Conservation (phyloP, 1,284 basidiomycete genomes). For the Cutaneotrichosporon spelunceum region DNA sequence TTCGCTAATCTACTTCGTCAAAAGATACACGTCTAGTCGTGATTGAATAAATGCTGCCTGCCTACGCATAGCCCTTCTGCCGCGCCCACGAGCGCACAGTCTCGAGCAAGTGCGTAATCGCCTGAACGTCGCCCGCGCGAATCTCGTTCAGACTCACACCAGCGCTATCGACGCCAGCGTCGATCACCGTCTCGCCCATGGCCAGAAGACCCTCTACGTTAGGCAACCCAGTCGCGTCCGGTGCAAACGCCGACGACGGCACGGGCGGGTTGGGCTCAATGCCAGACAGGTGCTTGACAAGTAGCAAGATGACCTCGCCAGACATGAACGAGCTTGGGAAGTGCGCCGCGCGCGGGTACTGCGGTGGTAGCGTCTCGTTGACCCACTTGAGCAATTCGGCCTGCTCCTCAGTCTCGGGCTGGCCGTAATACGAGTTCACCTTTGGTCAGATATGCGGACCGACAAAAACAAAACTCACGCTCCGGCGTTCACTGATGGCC, state of each 20-base stretch:
- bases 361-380: constrained; percentile 70
- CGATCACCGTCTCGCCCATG: constrained; percentile 81
- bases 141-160: constrained; percentile 87
- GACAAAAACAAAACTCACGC: neutral
- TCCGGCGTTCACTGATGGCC: constrained; percentile 10
- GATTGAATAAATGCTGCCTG: neutral
- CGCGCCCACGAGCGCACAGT: constrained; percentile 55
- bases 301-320: constrained; percentile 51
- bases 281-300: constrained; percentile 49
- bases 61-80: constrained; percentile 8
- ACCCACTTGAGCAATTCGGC: constrained; percentile 74
- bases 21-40: neutral
- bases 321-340: constrained; percentile 53
- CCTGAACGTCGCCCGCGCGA: constrained; percentile 69
- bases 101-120: constrained; percentile 70
- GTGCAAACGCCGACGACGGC: constrained; percentile 40
- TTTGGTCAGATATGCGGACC: constrained; percentile 6
- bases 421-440: constrained; percentile 28
- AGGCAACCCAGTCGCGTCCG: constrained; percentile 41
- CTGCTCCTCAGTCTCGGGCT: constrained; percentile 41
- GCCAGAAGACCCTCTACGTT: constrained; percentile 83
- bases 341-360: constrained; percentile 60
- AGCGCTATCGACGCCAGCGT: constrained; percentile 82
- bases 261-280: constrained; percentile 44
- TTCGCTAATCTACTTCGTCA: neutral